Evolutionary conservation across 208 protist species (phyloP), one percentile per base, ranked within the genome.

Genomic region (Wallacemonas sp.): DNA sequence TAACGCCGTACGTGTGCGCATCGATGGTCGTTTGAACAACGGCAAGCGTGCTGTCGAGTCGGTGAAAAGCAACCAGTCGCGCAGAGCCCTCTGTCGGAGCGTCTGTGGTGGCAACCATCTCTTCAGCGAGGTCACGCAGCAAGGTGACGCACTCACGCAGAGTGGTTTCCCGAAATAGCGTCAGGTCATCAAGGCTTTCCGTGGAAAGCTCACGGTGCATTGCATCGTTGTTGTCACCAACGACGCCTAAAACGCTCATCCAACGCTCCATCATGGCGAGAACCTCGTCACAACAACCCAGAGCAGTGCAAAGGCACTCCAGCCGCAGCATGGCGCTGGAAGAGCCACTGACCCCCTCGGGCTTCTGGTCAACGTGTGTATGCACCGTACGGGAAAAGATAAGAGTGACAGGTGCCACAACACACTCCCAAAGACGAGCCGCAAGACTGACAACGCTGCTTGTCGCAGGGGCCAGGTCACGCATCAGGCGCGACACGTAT

Each of bases 401-500:
- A 8, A 57, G 50, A 4, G 24, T 19, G 32, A 8, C 9, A 8
- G 50, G 50, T 38, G 50, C 10, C 6, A 57, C 50, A 9, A 57
- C 50, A n/a, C 30, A 57, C 13, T 57, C 15, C 50, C 50, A 57
- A 6, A 57, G 6, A 4, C 21, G 50, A 17, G 22, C 32, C 29
- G 50, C n/a, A 6, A 33, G 26, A 6, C 26, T 6, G 4, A 13
- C 19, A 10, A 4, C 30, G 6, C 9, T 9, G 8, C 13, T 53
- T 6, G 29, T 57, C 5, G 38, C 9, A 0, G 50, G 50, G 17
- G 19, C 26, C 9, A 57, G 30, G 30, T 57, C 50, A 12, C 50
- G 3, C 30, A 8, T 19, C 45, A 89, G 39, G 24, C 85, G 79
- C 2, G 77, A 75, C 58, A 81, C 33, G 8, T 89, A 57, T 8